Percentiles rank a stretch among this genome's conserved stretches.
Evolutionary conservation across 352 stramenopile genomes (phyloP).

Genomic region (Pythium diclinum): DNA sequence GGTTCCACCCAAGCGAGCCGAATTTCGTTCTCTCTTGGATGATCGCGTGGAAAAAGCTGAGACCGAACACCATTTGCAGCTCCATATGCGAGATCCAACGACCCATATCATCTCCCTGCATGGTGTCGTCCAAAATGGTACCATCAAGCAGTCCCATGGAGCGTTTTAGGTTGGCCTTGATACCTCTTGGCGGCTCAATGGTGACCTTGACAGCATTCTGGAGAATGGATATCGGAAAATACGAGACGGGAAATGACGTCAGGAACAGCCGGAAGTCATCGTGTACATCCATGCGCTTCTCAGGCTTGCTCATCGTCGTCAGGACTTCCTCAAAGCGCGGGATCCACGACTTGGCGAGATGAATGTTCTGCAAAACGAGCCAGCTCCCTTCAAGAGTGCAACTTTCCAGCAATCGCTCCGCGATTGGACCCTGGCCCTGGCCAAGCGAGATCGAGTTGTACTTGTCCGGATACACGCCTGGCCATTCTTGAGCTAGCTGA

Average conservation of each 20-base stretch:
- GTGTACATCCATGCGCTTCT: constrained; percentile 38
- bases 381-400: constrained; percentile 51
- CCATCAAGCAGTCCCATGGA: constrained; percentile 48
- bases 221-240: constrained; percentile 71
- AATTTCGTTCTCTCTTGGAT: constrained; percentile 77
- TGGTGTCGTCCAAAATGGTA: constrained; percentile 2
- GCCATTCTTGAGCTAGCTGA: constrained; percentile 43
- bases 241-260: constrained; percentile 57
- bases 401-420: constrained; percentile 52
- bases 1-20: constrained; percentile 71
- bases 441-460: constrained; percentile 70
- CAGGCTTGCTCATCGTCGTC: constrained; percentile 28
- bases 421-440: constrained; percentile 70
- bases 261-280: constrained; percentile 66
- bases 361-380: constrained; percentile 75
- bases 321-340: constrained; percentile 53
- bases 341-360: constrained; percentile 78
- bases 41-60: constrained; percentile 79
- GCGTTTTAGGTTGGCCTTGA: constrained; percentile 71
- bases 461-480: constrained; percentile 30
- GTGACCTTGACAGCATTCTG: constrained; percentile 81
- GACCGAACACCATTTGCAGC: constrained; percentile 59
- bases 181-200: constrained; percentile 65
- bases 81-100: constrained; percentile 31
- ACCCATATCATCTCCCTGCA: background rate